Evolutionary conservation across 139 green algal genomes (phyloP).

Genomic region (Chlorella sp.): DNA sequence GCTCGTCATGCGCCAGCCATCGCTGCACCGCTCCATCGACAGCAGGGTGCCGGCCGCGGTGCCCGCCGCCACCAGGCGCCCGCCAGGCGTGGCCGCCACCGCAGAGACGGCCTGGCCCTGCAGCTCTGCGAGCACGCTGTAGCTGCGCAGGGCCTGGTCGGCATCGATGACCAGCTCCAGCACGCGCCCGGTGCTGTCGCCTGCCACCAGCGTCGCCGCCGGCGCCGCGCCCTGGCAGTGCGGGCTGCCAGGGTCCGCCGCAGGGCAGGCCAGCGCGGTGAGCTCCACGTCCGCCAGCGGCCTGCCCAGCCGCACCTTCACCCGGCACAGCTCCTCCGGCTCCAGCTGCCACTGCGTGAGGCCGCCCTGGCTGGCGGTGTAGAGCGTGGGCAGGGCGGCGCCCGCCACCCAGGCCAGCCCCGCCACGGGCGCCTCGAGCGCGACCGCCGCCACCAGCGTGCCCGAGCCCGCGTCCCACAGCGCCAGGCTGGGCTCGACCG

Average conservation of each 20-base stretch:
- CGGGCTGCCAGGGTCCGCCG: background rate
- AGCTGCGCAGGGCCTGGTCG: background rate
- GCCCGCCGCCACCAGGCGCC: background rate
- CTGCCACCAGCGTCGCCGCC: background rate
- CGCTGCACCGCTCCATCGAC: background rate
- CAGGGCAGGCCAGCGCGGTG: conserved; percentile 9
- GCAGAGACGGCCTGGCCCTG: conserved; percentile 5
- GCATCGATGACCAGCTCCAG: conserved; percentile 27
- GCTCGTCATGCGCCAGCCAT: background rate
- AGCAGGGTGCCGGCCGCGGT: conserved; percentile 5
- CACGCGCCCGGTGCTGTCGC: conserved; percentile 4
- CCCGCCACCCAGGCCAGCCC: conserved; percentile 37
- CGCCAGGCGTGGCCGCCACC: background rate
- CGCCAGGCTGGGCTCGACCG: conserved; percentile 42
- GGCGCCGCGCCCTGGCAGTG: background rate
- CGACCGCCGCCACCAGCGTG: conserved; percentile 38
- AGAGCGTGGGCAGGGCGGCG: conserved; percentile 36
- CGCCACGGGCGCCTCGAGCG: conserved; percentile 10
- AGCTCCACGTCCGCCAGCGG: background rate
- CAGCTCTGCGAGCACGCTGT: conserved; percentile 14
- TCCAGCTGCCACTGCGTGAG: conserved; percentile 58
- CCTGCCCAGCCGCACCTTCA: conserved; percentile 13
- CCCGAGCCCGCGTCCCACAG: conserved; percentile 55
- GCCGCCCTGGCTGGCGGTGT: conserved; percentile 46
- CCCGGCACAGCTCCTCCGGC: conserved; percentile 44